Evolutionary conservation across 2,329 filamentous ascomycete genomes (phyloP), one percentile per base, ranked within the genome.

Genomic region (Lachnellula hyalina): DNA sequence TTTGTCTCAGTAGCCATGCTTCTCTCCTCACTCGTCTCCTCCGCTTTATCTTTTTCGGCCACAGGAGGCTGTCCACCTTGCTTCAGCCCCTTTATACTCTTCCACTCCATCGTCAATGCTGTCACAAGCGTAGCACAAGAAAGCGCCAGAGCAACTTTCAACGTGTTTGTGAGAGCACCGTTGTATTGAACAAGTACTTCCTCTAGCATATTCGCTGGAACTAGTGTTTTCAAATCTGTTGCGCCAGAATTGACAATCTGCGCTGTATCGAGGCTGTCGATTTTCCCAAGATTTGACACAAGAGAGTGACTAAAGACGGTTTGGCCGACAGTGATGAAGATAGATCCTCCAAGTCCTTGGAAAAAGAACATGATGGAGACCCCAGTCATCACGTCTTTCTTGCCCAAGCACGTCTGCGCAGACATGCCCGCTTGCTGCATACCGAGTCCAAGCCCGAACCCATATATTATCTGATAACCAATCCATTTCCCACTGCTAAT

Each of bases 121-220:
- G 77, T 78, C n/a, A 82, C 35, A 6, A 65, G 57, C 1, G 4
- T 77, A 8, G 85, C 53, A 7, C 73, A 73, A 0, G 77, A 74
- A 64, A 84, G 71, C 2, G 75, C 81, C 3, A 79, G 71, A 2
- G 73, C 72, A 5, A 83, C 78, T 59, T 81, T 80, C 63, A 81
- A 84, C 0, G 75, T 75, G 56, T 77, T 68, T 5, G 72, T 75
- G 23, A 85, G 63, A 0, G 80, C 76, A 6, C 65, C 56, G 62
- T 84, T 84, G 68, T 85, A 85, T 0, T 77, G 79, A 0, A 62
- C 40, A n/a, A 82, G 68, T 19, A 85, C 78, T 0, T 68, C 68
- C 1, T 61, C 53, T 1, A 83, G 62, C 57, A 70, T 73, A 42
- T 76, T 53, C 0, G 62, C 42, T 0, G 73, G 68, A 3, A 65